phyloP scores from a whole-genome alignment of 139 green algal species.

The Asterochloris erici region DNA sequence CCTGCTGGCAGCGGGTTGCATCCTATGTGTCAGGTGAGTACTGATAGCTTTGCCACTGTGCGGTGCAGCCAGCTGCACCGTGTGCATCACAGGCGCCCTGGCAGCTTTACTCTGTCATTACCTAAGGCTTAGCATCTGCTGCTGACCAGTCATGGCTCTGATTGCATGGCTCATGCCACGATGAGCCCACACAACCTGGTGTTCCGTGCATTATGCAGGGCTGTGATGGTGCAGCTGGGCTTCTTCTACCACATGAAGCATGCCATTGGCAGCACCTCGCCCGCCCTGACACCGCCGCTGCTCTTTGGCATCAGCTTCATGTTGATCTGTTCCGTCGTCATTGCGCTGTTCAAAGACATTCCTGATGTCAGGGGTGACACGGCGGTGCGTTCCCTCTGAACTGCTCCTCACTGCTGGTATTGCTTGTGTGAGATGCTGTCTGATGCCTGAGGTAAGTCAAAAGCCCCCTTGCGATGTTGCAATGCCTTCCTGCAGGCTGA shows the following conservation, averaged over 20 bases:
- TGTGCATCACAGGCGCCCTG: neutral
- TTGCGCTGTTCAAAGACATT: conserved; percentile 97
- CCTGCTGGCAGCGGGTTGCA: conserved; percentile 77
- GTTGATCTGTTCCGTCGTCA: conserved; percentile 89
- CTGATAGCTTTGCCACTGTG: neutral
- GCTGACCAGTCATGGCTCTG: no score
- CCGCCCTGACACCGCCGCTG: conserved; percentile 36
- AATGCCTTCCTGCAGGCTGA: conserved; percentile 31
- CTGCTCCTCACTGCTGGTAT: neutral
- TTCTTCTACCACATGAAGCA: conserved; percentile 86
- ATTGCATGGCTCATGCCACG: neutral
- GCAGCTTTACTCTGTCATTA: neutral
- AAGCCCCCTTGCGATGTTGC: neutral
- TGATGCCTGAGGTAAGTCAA: neutral
- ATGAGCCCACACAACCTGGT: neutral
- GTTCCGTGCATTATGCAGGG: conserved; percentile 25
- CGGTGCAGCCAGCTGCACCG: neutral
- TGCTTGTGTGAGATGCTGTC: neutral
- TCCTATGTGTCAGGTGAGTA: conserved; percentile 67
- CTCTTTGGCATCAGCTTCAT: conserved; percentile 87
- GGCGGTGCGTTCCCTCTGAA: conserved; percentile 19
- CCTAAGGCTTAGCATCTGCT: neutral
- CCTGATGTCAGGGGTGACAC: conserved; percentile 85
- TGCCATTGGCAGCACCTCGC: conserved; percentile 23
- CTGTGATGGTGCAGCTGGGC: conserved; percentile 78